These are phyloP conservation scores for Garcia nutans DNA, from an alignment of 345 rosid genomes.

Conservation along the genomic window DNA sequence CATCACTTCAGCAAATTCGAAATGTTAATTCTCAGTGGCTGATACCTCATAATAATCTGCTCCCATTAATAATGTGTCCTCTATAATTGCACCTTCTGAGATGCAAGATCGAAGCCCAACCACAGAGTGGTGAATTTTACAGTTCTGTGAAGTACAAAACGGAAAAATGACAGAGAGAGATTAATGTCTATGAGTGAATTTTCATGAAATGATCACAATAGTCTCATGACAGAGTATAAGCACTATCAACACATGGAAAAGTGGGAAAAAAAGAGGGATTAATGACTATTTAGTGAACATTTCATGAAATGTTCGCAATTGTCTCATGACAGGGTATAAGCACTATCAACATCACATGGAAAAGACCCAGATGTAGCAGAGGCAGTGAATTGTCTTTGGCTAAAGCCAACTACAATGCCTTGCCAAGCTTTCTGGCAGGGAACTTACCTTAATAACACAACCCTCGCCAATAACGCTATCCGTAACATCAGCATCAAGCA, in stretches of 20 bases:
- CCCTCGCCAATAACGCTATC: conserved; percentile 98
- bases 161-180: background rate
- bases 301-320: background rate
- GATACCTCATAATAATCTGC: conserved; percentile 93
- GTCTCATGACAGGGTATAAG: background rate
- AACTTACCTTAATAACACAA: conserved; percentile 81
- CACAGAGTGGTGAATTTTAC: conserved; percentile 92
- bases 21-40: background rate
- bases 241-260: too few species aligned
- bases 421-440: background rate
- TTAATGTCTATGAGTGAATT: background rate
- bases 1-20: conserved; percentile 3
- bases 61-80: conserved; percentile 89
- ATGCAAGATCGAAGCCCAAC: conserved; percentile 95
- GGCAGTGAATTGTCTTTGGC: background rate
- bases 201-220: background rate
- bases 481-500: conserved; percentile 97
- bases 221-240: too few species aligned
- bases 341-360: background rate
- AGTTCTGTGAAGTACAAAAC: conserved; percentile 51
- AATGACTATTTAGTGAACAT: background rate
- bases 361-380: background rate
- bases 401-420: background rate
- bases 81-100: conserved; percentile 92
- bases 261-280: background rate